Base-by-base conservation (phyloP, 345 rosid species). In the Chamaenerion angustifolium region DNA sequence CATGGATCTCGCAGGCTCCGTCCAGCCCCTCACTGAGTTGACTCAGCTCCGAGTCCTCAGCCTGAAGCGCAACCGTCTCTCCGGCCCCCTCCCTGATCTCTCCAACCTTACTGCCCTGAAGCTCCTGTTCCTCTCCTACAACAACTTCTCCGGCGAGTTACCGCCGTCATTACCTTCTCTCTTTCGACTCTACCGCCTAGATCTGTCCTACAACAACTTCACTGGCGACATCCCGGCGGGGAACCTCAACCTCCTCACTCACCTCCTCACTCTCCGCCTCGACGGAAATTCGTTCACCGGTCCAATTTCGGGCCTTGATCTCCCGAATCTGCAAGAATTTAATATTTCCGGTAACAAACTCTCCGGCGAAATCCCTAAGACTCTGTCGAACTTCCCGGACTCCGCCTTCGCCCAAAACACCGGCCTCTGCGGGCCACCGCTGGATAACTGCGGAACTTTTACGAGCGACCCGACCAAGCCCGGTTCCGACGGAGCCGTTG, bases 41-140 rank as follows among this genome's bases (percentile, higher is more conserved):
- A 71, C 88, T n/a, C 73, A 76, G 55, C 89, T 88, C 14, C 76
- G 95, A 7, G 84, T 84, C 48, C 79, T 88, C 45, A 88, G 97
- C 56, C 83, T 88, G 14, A 85, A 88, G 16, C 60, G 60, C 25
- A 88, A 88, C 72, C 48, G 48, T 11, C 60, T 88, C 70, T 64
- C 81, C 10, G 95, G 97, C 17, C 51, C 75, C 0, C 46, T 82
- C n/a, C 84, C 88, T 0, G 65, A 73, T 66, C 69, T 88, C 52
- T 80, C 92, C 11, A 76, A 67, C 40, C 78, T 84, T 69, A 75
- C 88, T 0, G 54, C 92, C 21, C 60, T 88, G 8, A 88, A 81
- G 76, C 92, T 83, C 42, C 75, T 85, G 40, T 89, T 89, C 57
- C 56, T 89, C 8, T 89, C 95, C 12, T 62, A 75, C 64, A 89